phyloP scores from a whole-genome alignment of 2,329 filamentous ascomycete genomes.

The Colletotrichum plurivorum region DNA sequence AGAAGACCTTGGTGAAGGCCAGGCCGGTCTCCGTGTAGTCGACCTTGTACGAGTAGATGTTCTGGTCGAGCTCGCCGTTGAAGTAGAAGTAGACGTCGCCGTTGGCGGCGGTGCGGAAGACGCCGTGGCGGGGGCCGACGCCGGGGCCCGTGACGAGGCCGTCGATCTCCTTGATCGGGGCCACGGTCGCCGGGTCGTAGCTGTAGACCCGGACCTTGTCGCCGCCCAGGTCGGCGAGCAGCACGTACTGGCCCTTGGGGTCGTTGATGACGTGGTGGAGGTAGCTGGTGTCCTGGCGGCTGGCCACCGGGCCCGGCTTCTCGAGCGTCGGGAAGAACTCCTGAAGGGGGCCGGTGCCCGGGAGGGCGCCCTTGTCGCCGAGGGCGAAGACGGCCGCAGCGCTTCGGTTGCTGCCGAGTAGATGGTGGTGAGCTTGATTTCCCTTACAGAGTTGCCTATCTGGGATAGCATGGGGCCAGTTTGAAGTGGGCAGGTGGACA shows the following conservation, averaged over 20 bases:
- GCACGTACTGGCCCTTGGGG: slow-evolving; percentile 37
- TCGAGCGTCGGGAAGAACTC: slow-evolving; percentile 41
- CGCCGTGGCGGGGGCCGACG: slow-evolving; percentile 41
- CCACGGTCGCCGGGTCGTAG: slow-evolving; percentile 35
- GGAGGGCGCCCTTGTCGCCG: slow-evolving; percentile 40
- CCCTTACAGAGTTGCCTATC: neutral
- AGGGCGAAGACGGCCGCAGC: slow-evolving; percentile 36
- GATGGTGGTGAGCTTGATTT: slow-evolving; percentile 18
- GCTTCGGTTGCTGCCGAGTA: slow-evolving; percentile 38
- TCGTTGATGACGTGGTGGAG: slow-evolving; percentile 40
- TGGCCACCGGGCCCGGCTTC: slow-evolving; percentile 35
- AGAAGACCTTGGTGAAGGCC: slow-evolving; percentile 42
- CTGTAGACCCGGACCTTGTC: slow-evolving; percentile 40
- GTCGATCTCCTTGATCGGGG: slow-evolving; percentile 38
- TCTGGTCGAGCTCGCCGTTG: slow-evolving; percentile 43
- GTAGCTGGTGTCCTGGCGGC: slow-evolving; percentile 38
- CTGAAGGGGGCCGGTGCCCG: slow-evolving; percentile 39
- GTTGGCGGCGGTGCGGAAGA: slow-evolving; percentile 41
- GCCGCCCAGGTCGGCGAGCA: slow-evolving; percentile 37
- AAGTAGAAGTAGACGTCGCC: slow-evolving; percentile 42
- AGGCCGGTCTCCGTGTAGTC: slow-evolving; percentile 40
- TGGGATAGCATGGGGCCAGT: neutral
- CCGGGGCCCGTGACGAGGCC: slow-evolving; percentile 39
- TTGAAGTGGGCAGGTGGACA: slow-evolving; percentile 8
- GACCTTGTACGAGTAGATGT: slow-evolving; percentile 43